A percentile compares a stretch with the other conserved stretches of the same genome.
These are phyloP conservation scores for Leishmania aethiopica DNA, from an alignment of 208 protist genomes.

Conservation along the genomic window DNA sequence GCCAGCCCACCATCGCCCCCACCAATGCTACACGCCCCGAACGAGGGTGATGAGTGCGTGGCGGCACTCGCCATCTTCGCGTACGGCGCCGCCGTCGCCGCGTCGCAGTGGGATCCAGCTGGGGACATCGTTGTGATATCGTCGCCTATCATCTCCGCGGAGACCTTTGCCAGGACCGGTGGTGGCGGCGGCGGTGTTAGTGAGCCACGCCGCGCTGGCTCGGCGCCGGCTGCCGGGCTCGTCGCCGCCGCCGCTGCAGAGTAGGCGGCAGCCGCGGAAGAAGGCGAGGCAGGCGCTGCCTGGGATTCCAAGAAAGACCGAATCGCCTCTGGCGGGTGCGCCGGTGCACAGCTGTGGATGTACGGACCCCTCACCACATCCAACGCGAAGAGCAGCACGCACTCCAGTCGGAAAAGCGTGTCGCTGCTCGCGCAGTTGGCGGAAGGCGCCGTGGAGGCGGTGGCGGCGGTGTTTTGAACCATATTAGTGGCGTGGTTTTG, in stretches of 20 bases:
- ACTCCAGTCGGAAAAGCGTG: constrained; percentile 49
- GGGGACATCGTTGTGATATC: neutral
- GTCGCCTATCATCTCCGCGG: neutral
- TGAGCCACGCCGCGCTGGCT: neutral
- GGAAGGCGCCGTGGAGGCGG: neutral
- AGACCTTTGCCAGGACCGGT: neutral
- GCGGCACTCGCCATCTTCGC: neutral
- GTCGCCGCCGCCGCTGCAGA: neutral
- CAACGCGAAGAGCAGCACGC: constrained; percentile 78
- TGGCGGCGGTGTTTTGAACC: neutral
- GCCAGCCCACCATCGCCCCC: neutral
- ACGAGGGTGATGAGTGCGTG: neutral
- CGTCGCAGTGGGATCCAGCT: constrained; percentile 2
- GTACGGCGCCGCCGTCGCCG: neutral
- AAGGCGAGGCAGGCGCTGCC: neutral
- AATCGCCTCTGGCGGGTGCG: constrained; percentile 35
- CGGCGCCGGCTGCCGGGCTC: neutral
- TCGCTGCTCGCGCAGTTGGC: neutral
- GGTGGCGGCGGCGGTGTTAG: neutral
- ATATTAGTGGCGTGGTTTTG: neutral
- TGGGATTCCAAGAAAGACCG: constrained; percentile 17
- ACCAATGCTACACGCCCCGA: neutral
- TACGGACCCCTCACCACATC: constrained; percentile 87
- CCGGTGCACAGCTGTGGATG: constrained; percentile 72
- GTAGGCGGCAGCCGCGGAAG: neutral